Conservation (phyloP, 176 grass and related monocot species). For the Typha latifolia region DNA sequence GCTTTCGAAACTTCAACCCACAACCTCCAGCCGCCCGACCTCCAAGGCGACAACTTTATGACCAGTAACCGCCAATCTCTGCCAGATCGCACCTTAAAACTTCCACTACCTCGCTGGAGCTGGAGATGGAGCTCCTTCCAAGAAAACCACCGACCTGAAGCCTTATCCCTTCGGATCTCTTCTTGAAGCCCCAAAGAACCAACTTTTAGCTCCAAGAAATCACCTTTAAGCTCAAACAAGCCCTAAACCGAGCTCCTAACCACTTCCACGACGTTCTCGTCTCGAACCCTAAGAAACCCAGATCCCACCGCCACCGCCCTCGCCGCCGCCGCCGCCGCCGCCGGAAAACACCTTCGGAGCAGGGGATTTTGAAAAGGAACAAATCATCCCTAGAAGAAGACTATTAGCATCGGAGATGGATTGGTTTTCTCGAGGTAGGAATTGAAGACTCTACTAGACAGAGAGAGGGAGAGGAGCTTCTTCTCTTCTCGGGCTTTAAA, state of each 20-base stretch:
- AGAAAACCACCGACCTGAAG: slow-evolving; percentile 10
- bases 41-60: slow-evolving; percentile 10
- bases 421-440: neutral
- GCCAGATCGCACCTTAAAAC: slow-evolving; percentile 25
- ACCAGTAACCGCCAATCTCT: slow-evolving; percentile 4
- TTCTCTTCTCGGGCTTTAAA: slow-evolving; percentile 51
- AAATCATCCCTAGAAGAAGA: neutral
- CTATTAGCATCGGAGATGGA: neutral
- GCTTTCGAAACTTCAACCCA: too few species aligned
- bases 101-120: neutral
- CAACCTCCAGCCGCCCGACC: neutral
- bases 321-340: neutral
- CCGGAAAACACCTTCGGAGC: neutral
- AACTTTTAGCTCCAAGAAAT: neutral
- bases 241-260: neutral
- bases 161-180: slow-evolving; percentile 8
- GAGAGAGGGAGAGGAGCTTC: slow-evolving; percentile 27
- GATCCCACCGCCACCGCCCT: neutral
- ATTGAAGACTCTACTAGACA: slow-evolving; percentile 9
- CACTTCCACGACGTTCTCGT: neutral
- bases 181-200: neutral
- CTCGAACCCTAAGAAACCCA: neutral
- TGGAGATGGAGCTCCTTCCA: slow-evolving; percentile 4
- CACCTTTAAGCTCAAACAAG: neutral
- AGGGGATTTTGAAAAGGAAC: neutral